phyloP scores from a whole-genome alignment of 768 basidiomycete genomes.

The Neoboletus subvelutipes region DNA sequence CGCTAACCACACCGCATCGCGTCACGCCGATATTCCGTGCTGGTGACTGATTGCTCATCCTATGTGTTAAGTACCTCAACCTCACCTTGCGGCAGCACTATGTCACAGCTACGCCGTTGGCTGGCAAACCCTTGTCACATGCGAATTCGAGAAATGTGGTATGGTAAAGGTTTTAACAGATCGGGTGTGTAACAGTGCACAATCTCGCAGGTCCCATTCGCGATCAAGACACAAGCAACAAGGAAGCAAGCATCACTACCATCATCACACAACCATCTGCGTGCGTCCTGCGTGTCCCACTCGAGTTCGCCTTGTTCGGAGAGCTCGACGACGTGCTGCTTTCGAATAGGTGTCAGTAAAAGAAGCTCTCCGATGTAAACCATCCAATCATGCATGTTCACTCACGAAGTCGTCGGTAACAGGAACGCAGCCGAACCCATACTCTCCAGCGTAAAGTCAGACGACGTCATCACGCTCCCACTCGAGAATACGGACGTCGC shows the following conservation, averaged over 20 bases:
- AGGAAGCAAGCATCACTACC: not conserved
- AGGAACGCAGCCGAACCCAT: constrained; percentile 24
- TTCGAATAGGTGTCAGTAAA: constrained; percentile 2
- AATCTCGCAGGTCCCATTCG: no score
- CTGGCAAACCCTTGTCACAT: no score
- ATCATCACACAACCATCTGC: not conserved
- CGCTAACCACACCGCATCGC: no score
- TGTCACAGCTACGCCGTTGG: no score
- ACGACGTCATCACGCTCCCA: constrained; percentile 11
- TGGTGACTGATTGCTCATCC: no score
- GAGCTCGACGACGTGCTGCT: not conserved
- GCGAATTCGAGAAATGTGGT: no score
- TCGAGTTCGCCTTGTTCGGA: not conserved
- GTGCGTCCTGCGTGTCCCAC: not conserved
- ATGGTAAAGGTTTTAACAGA: no score
- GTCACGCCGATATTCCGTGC: no score
- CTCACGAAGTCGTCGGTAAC: constrained; percentile 15
- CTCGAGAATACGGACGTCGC: constrained; percentile 10
- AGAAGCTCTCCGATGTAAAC: not conserved
- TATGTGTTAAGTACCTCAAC: no score
- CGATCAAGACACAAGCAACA: constrained; percentile 2
- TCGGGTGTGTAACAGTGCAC: no score
- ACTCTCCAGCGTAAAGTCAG: constrained; percentile 15
- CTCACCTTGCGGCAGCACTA: no score
- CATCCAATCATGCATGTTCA: not conserved